Evolutionary conservation across 441 rosid species (phyloP), one percentile per base, ranked within the genome.

Genomic region (Geranium incanum): DNA sequence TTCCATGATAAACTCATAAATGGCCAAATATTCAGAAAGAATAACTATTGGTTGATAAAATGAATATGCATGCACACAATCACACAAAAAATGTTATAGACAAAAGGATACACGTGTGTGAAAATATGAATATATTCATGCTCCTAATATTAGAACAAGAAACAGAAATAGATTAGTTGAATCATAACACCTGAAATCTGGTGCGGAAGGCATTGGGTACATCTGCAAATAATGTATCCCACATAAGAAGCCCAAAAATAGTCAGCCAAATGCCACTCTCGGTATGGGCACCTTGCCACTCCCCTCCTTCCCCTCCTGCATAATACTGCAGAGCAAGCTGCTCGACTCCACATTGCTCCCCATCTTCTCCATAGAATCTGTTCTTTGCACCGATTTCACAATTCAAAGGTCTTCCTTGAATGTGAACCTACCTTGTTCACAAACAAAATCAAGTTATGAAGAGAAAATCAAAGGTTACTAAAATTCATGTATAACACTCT

Each of bases 201-300:
- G 90, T 87, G 75, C 70, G 83, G 79, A 94, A 94, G 78, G 88
- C 97, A 80, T 89, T 83, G 0, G 87, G 90, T 33, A 88, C 81
- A 68, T 90, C 88, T 8, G 88, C 78, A 79, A 94, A 89, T 64
- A 94, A 78, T 70, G 86, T 72, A 74, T 90, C 95, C 98, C 98
- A 94, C 98, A 91, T 85, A 63, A 94, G 85, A 80, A 94, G 91
- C 18, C 88, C 92, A 21, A 91, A 94, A 52, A 94, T 85, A 55
- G 94, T 90, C 84, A 94, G 78, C 98, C 97, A 91, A 67, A 91
- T 88, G 75, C 95, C 95, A 79, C 90, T 88, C 83, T 94, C 98
- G 19, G 95, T 78, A 74, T 91, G 94, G 72, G 89, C 81, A 71
- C 98, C 98, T 68, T 79, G 80, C 97, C 97, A 94, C 76, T 83